Base-by-base conservation (phyloP, 768 basidiomycete genomes). In the Podaxis sp. region DNA sequence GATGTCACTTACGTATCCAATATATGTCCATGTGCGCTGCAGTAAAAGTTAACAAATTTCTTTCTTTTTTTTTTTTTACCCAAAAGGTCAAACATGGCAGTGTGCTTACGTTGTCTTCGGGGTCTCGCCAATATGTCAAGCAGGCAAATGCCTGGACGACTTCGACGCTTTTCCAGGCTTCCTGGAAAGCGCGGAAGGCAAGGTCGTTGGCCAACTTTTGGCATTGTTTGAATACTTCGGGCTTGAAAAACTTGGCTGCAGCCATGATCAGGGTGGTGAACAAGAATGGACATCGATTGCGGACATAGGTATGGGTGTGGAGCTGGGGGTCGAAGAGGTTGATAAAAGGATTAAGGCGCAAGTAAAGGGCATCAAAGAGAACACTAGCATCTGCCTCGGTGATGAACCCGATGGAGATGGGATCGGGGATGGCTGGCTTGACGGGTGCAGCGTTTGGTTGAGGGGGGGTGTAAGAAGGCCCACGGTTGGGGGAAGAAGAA, bases 141-240 rank as follows among this genome's bases (percentile, higher is more conserved):
- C 91, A 93, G 18, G 90, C 88, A 70, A 93, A 91, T 27, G 92
- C 91, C 73, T 96, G 94, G 3, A 91, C 89, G 21, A 93, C 86
- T 72, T 94, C 93, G 55, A 95, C 86, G 62, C 86, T 81, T 70
- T 91, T 89, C 83, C 83, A 87, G n/a, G 80, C 82, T 63, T 89
- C 86, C 35, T 85, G 80, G 67, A 95, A 93, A 7, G 92, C 91
- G 61, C 84, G 83, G 27, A 89, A 78, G n/a, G 88, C 86, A 64
- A 88, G 82, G 23, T 89, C 85, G 57, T 90, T 79, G 11, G 90
- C 88, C 18, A 93, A 81, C 61, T 84, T 84, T 65, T 88, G 86
- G 63, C 88, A 87, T 16, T 79, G 76, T 62, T 83, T 82, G 72
- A 88, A 92, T 18, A 84, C 74, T 50, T 83, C 82, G 9, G 87